Evolutionary conservation across 257 asterid genomes (phyloP).

Genomic region (Galeopsis tetrahit): DNA sequence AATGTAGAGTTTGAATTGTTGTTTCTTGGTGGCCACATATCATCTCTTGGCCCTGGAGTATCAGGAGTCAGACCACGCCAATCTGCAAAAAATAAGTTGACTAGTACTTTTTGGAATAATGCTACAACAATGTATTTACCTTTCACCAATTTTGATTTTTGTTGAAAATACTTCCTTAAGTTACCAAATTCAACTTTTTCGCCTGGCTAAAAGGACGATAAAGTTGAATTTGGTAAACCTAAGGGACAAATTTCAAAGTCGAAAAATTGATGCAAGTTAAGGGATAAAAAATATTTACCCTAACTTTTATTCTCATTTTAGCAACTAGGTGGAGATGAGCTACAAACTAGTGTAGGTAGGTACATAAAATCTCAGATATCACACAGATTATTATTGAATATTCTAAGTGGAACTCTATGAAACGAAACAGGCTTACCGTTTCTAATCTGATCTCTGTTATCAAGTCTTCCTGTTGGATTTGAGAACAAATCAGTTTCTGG

Average conservation of each 20-base stretch:
- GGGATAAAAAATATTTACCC: too few relatives aligned
- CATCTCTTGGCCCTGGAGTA: conserved; percentile 99
- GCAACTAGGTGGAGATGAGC: background rate
- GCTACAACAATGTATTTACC: background rate
- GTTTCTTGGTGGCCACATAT: conserved; percentile 77
- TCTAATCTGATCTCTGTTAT: conserved; percentile 65
- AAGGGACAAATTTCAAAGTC: too few relatives aligned
- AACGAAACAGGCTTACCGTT: conserved; percentile 63
- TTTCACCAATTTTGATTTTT: too few relatives aligned
- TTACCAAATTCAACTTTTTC: too few relatives aligned
- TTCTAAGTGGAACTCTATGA: background rate
- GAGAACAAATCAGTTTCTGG: conserved; percentile 80
- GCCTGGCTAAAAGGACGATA: too few relatives aligned
- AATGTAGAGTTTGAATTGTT: conserved; percentile 44
- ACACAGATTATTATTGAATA: background rate
- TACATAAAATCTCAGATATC: conserved; percentile 5
- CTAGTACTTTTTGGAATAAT: conserved; percentile 56
- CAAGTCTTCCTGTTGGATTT: conserved; percentile 62
- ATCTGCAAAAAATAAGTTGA: conserved; percentile 79
- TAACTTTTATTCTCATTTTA: background rate
- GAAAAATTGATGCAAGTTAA: too few relatives aligned
- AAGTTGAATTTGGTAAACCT: too few relatives aligned
- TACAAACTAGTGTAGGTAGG: background rate
- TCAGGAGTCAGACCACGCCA: conserved; percentile 89
- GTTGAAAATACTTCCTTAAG: too few relatives aligned